Evolutionary conservation across 140 eudicot species (phyloP).

Genomic region (Anethum foeniculum): DNA sequence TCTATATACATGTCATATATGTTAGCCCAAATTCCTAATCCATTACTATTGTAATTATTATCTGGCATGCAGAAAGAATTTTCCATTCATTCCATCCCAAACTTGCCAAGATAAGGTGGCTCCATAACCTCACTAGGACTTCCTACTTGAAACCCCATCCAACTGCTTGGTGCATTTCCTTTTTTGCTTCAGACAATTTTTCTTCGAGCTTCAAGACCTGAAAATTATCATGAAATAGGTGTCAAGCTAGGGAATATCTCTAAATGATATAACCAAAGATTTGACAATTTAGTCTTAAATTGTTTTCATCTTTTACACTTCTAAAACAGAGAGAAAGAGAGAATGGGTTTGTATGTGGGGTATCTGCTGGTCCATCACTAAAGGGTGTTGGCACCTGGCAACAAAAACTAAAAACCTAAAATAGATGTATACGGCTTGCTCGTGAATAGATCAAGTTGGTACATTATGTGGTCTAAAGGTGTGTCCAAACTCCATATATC

Average conservation of each 20-base stretch:
- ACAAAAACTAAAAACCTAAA: slow-evolving; percentile 16
- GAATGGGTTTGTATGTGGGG: neutral
- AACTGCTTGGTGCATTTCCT: slow-evolving; percentile 42
- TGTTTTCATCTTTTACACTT: neutral
- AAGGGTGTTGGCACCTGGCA: slow-evolving; percentile 17
- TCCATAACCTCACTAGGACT: slow-evolving; percentile 75
- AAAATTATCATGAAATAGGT: neutral
- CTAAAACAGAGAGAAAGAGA: neutral
- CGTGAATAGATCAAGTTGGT: slow-evolving; percentile 17
- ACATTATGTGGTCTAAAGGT: slow-evolving; percentile 34
- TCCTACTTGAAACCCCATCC: slow-evolving; percentile 52
- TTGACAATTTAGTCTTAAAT: neutral
- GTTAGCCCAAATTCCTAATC: slow-evolving; percentile 43
- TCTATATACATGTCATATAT: slow-evolving; percentile 28
- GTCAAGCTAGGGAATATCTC: neutral
- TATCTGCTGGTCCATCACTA: slow-evolving; percentile 49
- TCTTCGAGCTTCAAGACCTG: slow-evolving; percentile 61
- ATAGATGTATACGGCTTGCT: slow-evolving; percentile 25
- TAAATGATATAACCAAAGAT: neutral
- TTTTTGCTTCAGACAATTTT: slow-evolving; percentile 50
- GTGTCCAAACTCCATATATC: slow-evolving; percentile 22
- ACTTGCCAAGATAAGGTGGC: slow-evolving; percentile 59
- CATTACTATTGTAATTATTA: slow-evolving; percentile 32
- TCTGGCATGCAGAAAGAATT: slow-evolving; percentile 40
- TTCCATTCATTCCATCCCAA: slow-evolving; percentile 62